These are phyloP conservation scores for Balansia obtecta DNA, from an alignment of 2,329 filamentous ascomycete species.

Conservation along the genomic window DNA sequence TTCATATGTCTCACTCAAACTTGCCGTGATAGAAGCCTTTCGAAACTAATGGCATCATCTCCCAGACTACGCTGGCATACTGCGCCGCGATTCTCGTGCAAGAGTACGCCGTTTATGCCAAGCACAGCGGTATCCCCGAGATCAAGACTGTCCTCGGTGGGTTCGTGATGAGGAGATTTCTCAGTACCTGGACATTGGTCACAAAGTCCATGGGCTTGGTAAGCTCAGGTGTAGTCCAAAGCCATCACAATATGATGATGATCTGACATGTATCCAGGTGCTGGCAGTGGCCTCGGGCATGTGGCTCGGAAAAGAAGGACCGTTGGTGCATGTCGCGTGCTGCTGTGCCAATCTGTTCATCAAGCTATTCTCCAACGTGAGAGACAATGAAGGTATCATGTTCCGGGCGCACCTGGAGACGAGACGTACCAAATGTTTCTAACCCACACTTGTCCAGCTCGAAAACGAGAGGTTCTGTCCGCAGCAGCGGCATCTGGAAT, in stretches of 20 bases:
- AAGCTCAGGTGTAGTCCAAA: slow-evolving; percentile 16
- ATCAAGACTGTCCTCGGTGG: slow-evolving; percentile 94
- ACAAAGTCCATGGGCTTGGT: slow-evolving; percentile 85
- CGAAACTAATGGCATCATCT: not conserved
- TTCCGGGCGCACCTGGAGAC: too few relatives aligned
- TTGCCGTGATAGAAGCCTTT: not conserved
- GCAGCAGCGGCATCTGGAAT: slow-evolving; percentile 87
- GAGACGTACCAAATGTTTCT: not conserved
- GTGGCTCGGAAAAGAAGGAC: slow-evolving; percentile 95
- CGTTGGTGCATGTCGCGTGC: slow-evolving; percentile 89
- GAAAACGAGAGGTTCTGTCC: slow-evolving; percentile 86
- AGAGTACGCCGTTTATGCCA: slow-evolving; percentile 76
- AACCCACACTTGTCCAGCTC: slow-evolving; percentile 37
- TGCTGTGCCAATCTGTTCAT: slow-evolving; percentile 92
- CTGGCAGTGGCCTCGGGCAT: slow-evolving; percentile 86
- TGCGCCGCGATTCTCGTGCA: slow-evolving; percentile 69
- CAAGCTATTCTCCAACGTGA: slow-evolving; percentile 70
- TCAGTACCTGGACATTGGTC: slow-evolving; percentile 77
- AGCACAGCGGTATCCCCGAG: slow-evolving; percentile 92
- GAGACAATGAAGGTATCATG: slow-evolving; percentile 66
- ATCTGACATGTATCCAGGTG: slow-evolving; percentile 38
- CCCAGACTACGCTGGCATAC: slow-evolving; percentile 64
- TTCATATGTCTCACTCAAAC: not conserved
- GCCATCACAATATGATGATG: not conserved
- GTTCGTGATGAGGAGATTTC: slow-evolving; percentile 79